Conservation (phyloP, 2,329 filamentous ascomycete genomes). For the Trichoderma semiorbis region DNA sequence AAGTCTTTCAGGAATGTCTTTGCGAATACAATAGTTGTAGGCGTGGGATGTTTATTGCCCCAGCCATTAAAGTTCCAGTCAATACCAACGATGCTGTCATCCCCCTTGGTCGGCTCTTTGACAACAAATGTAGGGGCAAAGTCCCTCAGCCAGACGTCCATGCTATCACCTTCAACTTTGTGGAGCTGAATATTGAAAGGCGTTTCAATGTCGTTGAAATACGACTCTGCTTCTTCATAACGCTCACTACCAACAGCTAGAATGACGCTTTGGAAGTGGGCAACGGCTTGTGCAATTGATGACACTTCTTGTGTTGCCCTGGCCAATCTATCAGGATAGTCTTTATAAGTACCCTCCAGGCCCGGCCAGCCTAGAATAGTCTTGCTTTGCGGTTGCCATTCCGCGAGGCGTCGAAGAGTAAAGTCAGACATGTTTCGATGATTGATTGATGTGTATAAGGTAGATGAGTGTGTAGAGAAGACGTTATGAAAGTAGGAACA, state of each 20-base stretch:
- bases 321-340: neutral
- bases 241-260: conserved; percentile 22
- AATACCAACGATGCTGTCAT: conserved; percentile 20
- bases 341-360: neutral
- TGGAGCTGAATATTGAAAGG: conserved; percentile 16
- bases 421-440: neutral
- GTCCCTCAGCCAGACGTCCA: conserved; percentile 31
- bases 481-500: neutral
- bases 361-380: conserved; percentile 21
- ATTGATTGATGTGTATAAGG: neutral
- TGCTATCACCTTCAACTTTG: conserved; percentile 8
- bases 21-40: conserved; percentile 19
- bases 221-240: conserved; percentile 16
- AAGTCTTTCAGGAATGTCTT: conserved; percentile 2
- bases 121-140: conserved; percentile 26
- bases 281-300: conserved; percentile 25
- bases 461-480: neutral
- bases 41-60: conserved; percentile 24
- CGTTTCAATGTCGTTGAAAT: conserved; percentile 6
- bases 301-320: conserved; percentile 25
- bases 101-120: neutral
- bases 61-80: conserved; percentile 31
- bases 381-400: conserved; percentile 19
- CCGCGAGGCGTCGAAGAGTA: conserved; percentile 15
- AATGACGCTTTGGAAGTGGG: conserved; percentile 28